These are phyloP conservation scores for Trichoderma simmonsii DNA, from an alignment of 2,329 filamentous ascomycete genomes.

Conservation along the genomic window DNA sequence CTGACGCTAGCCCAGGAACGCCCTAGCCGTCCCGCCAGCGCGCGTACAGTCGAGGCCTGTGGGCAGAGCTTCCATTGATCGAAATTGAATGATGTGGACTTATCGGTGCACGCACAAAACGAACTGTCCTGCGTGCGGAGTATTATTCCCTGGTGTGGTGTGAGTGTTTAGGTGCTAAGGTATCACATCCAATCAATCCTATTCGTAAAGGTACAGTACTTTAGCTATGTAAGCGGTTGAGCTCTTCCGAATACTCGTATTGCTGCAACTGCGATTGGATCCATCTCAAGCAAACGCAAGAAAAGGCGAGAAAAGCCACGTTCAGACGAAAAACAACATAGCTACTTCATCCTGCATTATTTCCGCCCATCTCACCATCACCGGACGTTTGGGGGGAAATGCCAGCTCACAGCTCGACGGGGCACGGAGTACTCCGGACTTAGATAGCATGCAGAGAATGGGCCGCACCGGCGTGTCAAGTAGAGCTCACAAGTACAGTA, in stretches of 20 bases:
- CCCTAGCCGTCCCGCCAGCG: constrained; percentile 17
- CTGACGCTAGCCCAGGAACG: constrained; percentile 23
- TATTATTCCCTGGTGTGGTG: neutral
- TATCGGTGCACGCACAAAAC: neutral
- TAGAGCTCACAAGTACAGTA: neutral
- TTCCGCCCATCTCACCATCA: neutral
- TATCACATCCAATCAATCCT: neutral
- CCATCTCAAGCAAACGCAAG: too few species aligned
- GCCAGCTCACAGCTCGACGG: neutral
- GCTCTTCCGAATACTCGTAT: neutral
- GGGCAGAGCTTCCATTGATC: neutral
- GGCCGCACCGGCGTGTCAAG: constrained; percentile 7
- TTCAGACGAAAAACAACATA: neutral
- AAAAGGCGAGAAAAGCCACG: neutral
- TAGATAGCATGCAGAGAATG: neutral
- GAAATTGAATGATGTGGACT: neutral
- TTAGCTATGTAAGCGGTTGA: neutral
- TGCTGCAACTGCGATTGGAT: neutral
- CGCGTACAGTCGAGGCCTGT: neutral
- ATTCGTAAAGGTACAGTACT: neutral
- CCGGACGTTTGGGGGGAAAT: neutral
- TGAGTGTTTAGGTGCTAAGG: neutral
- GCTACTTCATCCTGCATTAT: neutral
- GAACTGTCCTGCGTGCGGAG: neutral
- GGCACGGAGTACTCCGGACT: constrained; percentile 1